These are phyloP conservation scores for Saturnispora kantuleensis DNA, from an alignment of 805 yeast genomes.

Conservation along the genomic window DNA sequence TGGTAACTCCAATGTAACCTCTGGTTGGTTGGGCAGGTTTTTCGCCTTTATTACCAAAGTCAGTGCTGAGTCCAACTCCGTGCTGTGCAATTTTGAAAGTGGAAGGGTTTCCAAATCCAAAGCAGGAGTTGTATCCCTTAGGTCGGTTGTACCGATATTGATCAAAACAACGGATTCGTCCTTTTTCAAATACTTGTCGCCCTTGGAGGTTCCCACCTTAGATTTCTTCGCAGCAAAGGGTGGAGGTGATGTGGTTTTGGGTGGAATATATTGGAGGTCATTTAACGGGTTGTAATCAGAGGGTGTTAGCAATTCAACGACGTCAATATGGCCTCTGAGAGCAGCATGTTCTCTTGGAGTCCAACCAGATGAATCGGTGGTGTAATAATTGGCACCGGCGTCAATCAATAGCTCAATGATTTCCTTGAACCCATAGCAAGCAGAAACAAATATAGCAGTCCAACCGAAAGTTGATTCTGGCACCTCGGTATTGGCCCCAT, in stretches of 20 bases:
- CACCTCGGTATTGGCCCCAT: constrained; percentile 65
- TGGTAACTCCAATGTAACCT: constrained; percentile 64
- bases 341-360: constrained; percentile 96
- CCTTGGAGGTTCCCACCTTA: too few relatives aligned
- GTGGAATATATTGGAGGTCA: constrained; percentile 11
- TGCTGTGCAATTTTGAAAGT: constrained; percentile 60
- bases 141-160: constrained; percentile 80
- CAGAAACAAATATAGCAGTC: constrained; percentile 89
- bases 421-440: constrained; percentile 66
- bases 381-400: constrained; percentile 43
- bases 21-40: constrained; percentile 37
- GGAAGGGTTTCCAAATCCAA: constrained; percentile 69
- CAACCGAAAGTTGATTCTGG: constrained; percentile 78
- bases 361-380: constrained; percentile 85
- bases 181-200: constrained; percentile 41
- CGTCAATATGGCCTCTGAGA: constrained; percentile 71
- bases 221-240: constrained; percentile 22
- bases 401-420: constrained; percentile 47
- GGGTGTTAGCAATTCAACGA: constrained; percentile 56
- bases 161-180: constrained; percentile 66
- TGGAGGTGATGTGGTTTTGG: constrained; percentile 10
- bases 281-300: constrained; percentile 29
- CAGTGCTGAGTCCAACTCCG: constrained; percentile 82
- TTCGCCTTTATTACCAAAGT: constrained; percentile 54
- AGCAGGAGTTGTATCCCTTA: constrained; percentile 47